A percentile compares a stretch with the other conserved stretches of the same genome.
phyloP scores from a whole-genome alignment of 768 basidiomycete species.

The Collybia sordida region DNA sequence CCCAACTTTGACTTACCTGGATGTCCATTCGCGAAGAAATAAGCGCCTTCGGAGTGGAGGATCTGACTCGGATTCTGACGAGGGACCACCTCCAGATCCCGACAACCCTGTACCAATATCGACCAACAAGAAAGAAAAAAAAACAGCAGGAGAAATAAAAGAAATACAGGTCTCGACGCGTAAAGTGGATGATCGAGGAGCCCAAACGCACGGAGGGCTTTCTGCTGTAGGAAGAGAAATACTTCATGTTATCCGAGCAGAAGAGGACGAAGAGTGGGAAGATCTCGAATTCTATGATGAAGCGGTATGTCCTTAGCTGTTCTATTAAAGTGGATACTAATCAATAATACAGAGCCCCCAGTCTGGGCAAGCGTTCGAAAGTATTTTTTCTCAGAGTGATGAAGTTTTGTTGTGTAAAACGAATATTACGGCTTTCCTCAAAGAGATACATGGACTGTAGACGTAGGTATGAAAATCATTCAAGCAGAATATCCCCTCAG shows the following conservation, averaged over 20 bases:
- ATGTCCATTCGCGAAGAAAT: slow-evolving; percentile 64
- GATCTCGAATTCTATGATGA: slow-evolving; percentile 64
- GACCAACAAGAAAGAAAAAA: slow-evolving; percentile 59
- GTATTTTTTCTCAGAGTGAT: slow-evolving; percentile 59
- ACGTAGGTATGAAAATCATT: no score
- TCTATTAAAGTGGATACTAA: slow-evolving; percentile 1
- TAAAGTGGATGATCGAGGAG: slow-evolving; percentile 64
- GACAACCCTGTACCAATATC: slow-evolving; percentile 60
- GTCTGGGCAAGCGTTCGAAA: slow-evolving; percentile 56
- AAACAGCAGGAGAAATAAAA: slow-evolving; percentile 54
- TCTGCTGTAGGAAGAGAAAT: slow-evolving; percentile 76
- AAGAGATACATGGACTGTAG: slow-evolving; percentile 54
- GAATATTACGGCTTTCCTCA: slow-evolving; percentile 56
- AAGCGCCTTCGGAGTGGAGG: slow-evolving; percentile 48
- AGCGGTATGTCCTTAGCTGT: slow-evolving; percentile 43
- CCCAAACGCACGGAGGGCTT: slow-evolving; percentile 58
- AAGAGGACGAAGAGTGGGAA: slow-evolving; percentile 80
- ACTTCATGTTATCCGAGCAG: slow-evolving; percentile 65
- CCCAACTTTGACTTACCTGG: slow-evolving; percentile 80
- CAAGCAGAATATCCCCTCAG: no score
- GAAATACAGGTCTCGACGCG: slow-evolving; percentile 79
- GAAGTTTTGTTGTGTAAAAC: slow-evolving; percentile 53
- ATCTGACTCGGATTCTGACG: slow-evolving; percentile 74
- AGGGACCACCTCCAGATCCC: slow-evolving; percentile 78
- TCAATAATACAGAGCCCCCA: slow-evolving; percentile 49